Evolutionary conservation across 2,329 filamentous ascomycete genomes (phyloP).

Genomic region (Aspergillus pseudoglaucus): DNA sequence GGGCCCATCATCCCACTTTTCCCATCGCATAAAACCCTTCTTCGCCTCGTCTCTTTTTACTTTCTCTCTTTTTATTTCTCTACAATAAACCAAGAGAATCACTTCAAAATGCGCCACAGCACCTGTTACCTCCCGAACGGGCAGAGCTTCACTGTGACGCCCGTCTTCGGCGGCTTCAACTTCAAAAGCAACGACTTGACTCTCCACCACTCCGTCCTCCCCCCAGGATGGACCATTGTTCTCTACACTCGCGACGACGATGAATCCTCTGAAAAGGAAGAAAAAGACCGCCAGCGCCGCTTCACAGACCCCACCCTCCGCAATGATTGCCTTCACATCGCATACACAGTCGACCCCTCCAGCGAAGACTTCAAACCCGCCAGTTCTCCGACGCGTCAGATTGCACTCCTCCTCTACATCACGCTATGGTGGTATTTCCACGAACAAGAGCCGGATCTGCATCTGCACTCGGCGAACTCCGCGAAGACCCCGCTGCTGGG

Average conservation of each 20-base stretch:
- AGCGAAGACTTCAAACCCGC: conserved; percentile 72
- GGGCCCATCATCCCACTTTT: conserved; percentile 3
- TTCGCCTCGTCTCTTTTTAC: conserved; percentile 1
- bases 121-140: conserved; percentile 70
- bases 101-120: conserved; percentile 18
- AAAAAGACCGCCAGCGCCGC: conserved; percentile 36
- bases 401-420: conserved; percentile 95
- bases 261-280: conserved; percentile 37
- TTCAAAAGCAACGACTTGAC: conserved; percentile 79
- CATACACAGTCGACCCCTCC: conserved; percentile 79
- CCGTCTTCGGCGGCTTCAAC: conserved; percentile 84
- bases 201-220: conserved; percentile 57
- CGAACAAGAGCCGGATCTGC: conserved; percentile 64
- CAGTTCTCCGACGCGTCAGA: conserved; percentile 75
- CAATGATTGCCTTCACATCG: conserved; percentile 81
- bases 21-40: background rate
- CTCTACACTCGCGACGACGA: conserved; percentile 55
- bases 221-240: conserved; percentile 84
- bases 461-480: conserved; percentile 57
- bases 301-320: conserved; percentile 69
- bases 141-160: conserved; percentile 70
- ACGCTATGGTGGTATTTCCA: conserved; percentile 98
- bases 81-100: too few relatives aligned
- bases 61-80: background rate
- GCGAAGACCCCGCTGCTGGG: conserved; percentile 61